Evolutionary conservation across 2,329 filamentous ascomycete species (phyloP), one percentile per base, ranked within the genome.

Genomic region (Arthroderma sp.): DNA sequence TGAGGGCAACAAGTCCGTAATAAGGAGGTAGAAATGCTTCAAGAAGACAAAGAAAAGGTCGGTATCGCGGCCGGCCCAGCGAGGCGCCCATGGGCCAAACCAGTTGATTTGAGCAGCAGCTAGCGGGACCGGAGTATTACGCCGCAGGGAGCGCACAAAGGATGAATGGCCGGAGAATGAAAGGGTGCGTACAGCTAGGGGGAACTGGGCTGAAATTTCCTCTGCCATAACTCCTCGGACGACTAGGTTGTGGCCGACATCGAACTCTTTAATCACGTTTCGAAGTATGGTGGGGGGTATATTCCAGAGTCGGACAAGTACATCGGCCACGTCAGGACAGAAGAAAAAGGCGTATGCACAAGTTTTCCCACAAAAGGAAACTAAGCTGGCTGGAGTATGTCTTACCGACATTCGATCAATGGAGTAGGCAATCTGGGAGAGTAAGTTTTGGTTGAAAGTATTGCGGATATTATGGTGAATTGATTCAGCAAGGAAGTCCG

Each of bases 281-380:
- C 86, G 82, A 66, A 95, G 78, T 43, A 83, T 74, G 58, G 84
- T 83, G 2, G 84, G 75, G 1, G 83, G 81, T 19, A 88, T 77
- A 38, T 81, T 82, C 90, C 91, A 95, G 4, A 95, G 75, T 15
- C 89, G 82, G 25, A 91, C 81, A 53, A 95, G 77, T 54, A 95
- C 81, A 66, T 95, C 89, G 6, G 88, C 86, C 56, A 95, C 81
- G 3, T 88, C 88, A 0, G 89, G 88, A 28, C 88, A 91, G 66
- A 95, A 96, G 73, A 91, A 93, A 71, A 95, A 95, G 31, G 88
- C 90, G 70, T 94, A 95, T 1, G 91, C 90, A 66, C 87, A 91
- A 2, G 89, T 88, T 71, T 93, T 94, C 59, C 88, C 91, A 56
- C 88, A 89, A 68, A 95, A 95, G 31, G 86, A 86, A 58, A 95